Evolutionary conservation across 345 rosid species (phyloP).

Genomic region (Geranium brycei): DNA sequence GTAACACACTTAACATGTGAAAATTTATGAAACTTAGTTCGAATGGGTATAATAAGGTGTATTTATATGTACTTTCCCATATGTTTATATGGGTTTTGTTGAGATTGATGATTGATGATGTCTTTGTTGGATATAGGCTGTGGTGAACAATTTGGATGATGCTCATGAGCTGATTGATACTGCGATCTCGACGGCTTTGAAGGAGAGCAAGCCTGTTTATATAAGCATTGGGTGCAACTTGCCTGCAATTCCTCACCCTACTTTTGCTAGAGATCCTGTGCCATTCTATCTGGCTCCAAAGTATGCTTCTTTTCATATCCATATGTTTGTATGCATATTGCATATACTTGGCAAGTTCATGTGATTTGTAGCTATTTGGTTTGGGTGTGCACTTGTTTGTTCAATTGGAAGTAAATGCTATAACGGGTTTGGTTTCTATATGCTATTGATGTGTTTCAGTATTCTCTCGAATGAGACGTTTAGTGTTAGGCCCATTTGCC

Average conservation of each 20-base stretch:
- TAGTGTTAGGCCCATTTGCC: no score
- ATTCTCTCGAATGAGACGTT: no score
- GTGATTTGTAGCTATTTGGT: no score
- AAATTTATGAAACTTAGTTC: no score
- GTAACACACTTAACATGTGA: no score
- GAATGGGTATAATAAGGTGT: no score
- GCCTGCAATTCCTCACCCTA: slow-evolving; percentile 53
- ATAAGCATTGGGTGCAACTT: slow-evolving; percentile 60
- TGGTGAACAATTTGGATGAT: slow-evolving; percentile 61
- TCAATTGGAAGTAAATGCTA: no score
- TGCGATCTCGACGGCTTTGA: slow-evolving; percentile 59
- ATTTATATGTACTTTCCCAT: no score
- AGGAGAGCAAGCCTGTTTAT: slow-evolving; percentile 61
- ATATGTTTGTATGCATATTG: not conserved
- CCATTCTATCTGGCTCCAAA: slow-evolving; percentile 46
- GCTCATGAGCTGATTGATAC: slow-evolving; percentile 58
- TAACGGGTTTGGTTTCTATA: no score
- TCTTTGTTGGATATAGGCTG: slow-evolving; percentile 29
- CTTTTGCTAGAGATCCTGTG: slow-evolving; percentile 48
- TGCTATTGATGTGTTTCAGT: no score
- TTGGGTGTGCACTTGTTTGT: no score
- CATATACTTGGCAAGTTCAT: not conserved
- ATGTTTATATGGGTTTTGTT: no score
- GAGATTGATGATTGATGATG: not conserved
- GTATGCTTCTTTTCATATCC: slow-evolving; percentile 20